phyloP scores from a whole-genome alignment of 192 early-diverging fungal genomes.

The Entomortierella parvispora region DNA sequence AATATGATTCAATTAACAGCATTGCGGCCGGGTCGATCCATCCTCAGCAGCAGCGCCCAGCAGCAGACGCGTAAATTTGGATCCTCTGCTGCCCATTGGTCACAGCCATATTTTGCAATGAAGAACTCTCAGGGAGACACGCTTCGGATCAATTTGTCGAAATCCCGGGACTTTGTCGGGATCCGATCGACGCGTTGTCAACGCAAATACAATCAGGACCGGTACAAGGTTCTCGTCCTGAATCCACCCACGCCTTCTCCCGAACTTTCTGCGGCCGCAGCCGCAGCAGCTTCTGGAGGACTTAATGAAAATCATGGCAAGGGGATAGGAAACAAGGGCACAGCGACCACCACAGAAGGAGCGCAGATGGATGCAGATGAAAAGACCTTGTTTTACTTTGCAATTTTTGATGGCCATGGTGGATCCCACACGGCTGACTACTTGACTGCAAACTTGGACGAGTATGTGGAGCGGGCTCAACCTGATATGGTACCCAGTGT shows the following conservation, averaged over 20 bases:
- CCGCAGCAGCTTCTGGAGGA: not conserved
- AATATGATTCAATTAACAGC: not conserved
- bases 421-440: constrained; percentile 57
- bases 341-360: constrained; percentile 1
- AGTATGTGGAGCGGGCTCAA: constrained; percentile 55
- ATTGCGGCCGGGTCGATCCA: not conserved
- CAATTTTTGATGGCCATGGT: constrained; percentile 68
- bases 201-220: constrained; percentile 65
- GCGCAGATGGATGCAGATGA: constrained; percentile 41
- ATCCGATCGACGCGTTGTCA: constrained; percentile 63
- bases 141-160: constrained; percentile 56
- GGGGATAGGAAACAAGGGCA: not conserved
- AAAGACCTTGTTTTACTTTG: constrained; percentile 59
- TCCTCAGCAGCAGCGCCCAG: not conserved
- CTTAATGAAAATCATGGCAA: constrained; percentile 15
- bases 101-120: constrained; percentile 45
- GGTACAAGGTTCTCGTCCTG: constrained; percentile 58
- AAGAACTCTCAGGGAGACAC: constrained; percentile 49
- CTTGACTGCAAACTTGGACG: constrained; percentile 60
- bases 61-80: constrained; percentile 5
- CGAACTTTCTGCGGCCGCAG: constrained; percentile 9
- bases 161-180: constrained; percentile 61
- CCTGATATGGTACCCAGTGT: constrained; percentile 52
- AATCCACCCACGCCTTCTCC: constrained; percentile 24
- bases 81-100: not conserved